Evolutionary conservation across 306 rosid genomes (phyloP).

Genomic region (Quercus mongolica): DNA sequence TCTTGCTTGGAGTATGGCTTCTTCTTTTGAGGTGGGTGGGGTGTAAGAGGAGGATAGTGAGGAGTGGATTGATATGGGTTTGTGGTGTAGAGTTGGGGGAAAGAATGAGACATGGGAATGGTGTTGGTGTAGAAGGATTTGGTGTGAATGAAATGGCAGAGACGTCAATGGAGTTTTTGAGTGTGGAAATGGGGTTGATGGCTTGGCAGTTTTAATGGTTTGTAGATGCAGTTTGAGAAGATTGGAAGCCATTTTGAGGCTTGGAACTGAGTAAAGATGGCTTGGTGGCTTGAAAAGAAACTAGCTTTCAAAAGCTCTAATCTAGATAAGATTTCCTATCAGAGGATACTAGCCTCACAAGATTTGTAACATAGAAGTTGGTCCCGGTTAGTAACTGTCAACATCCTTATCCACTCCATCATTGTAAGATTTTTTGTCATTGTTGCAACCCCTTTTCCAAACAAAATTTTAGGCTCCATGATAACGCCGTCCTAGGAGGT

Average conservation of each 20-base stretch:
- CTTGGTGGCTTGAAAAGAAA: conserved; percentile 14
- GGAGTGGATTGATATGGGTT: conserved; percentile 32
- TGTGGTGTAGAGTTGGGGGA: conserved; percentile 24
- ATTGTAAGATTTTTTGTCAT: too few relatives aligned
- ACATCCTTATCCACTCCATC: too few relatives aligned
- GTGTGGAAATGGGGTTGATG: conserved; percentile 18
- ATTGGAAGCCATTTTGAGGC: conserved; percentile 54
- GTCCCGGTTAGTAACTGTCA: too few relatives aligned
- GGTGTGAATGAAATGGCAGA: conserved; percentile 26
- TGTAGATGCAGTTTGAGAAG: conserved; percentile 34
- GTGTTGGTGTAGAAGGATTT: conserved; percentile 15
- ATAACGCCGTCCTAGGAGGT: too few relatives aligned
- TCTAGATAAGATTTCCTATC: conserved; percentile 34
- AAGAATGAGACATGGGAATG: conserved; percentile 21
- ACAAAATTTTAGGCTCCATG: too few relatives aligned
- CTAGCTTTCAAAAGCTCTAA: not conserved
- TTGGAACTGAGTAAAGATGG: not conserved
- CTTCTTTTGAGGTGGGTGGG: conserved; percentile 81
- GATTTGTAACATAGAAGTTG: not conserved
- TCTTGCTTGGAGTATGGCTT: conserved; percentile 76
- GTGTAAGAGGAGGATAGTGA: conserved; percentile 58
- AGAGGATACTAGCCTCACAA: conserved; percentile 20
- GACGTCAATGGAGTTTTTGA: conserved; percentile 25
- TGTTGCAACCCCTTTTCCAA: too few relatives aligned
- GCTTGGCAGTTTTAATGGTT: conserved; percentile 27